These are phyloP conservation scores for Hypomyces perniciosus DNA, from an alignment of 2,329 filamentous ascomycete genomes.

Conservation along the genomic window DNA sequence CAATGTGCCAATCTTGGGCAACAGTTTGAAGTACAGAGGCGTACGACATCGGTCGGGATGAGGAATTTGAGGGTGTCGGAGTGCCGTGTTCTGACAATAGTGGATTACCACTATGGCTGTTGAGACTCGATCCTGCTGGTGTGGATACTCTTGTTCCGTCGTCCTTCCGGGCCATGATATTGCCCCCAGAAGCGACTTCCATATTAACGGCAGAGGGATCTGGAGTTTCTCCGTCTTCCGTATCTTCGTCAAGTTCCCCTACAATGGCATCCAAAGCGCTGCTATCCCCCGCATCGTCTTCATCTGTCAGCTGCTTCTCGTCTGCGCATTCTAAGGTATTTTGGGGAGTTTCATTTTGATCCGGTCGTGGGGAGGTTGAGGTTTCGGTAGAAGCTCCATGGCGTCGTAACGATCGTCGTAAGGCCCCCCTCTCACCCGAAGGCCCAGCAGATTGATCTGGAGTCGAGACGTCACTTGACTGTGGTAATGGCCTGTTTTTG, in stretches of 20 bases:
- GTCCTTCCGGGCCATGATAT: slow-evolving; percentile 84
- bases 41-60: slow-evolving; percentile 70
- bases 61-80: slow-evolving; percentile 46
- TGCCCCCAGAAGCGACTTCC: slow-evolving; percentile 79
- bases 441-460: slow-evolving; percentile 42
- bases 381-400: slow-evolving; percentile 48
- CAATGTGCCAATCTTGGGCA: slow-evolving; percentile 94
- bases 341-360: slow-evolving; percentile 53
- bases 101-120: slow-evolving; percentile 36
- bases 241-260: slow-evolving; percentile 82
- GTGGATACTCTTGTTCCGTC: slow-evolving; percentile 84
- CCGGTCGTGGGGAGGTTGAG: slow-evolving; percentile 44
- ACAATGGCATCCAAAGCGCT: slow-evolving; percentile 77
- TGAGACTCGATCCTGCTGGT: slow-evolving; percentile 55
- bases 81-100: slow-evolving; percentile 36
- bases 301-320: slow-evolving; percentile 73
- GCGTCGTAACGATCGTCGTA: slow-evolving; percentile 60
- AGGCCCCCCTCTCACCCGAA: slow-evolving; percentile 51
- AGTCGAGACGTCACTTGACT: slow-evolving; percentile 34
- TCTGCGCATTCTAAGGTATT: slow-evolving; percentile 86
- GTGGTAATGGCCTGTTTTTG: slow-evolving; percentile 41
- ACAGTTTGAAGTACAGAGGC: slow-evolving; percentile 73
- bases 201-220: slow-evolving; percentile 83
- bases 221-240: slow-evolving; percentile 59
- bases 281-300: slow-evolving; percentile 58